Conservation (phyloP, 2,329 filamentous ascomycete species). For the Fusarium nematophilum region DNA sequence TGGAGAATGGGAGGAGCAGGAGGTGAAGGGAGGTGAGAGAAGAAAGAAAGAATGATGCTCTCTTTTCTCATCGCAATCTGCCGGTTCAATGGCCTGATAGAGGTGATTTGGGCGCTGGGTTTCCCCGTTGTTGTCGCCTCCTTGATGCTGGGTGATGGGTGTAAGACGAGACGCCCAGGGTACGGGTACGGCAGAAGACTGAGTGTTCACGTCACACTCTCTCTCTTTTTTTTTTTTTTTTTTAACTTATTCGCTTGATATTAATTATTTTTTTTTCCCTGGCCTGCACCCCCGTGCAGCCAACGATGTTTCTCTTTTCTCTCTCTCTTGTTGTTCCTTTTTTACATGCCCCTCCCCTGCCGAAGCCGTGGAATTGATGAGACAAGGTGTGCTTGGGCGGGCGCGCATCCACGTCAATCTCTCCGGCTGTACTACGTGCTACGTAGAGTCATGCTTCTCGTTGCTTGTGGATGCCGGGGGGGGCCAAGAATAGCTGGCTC, state of each 20-base stretch:
- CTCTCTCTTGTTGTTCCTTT: slow-evolving; percentile 9
- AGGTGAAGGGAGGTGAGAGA: slow-evolving; percentile 18
- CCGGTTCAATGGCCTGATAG: no score
- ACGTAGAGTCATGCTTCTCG: slow-evolving; percentile 7
- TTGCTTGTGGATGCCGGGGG: neutral
- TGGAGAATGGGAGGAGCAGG: no score
- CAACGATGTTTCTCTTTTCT: slow-evolving; percentile 24
- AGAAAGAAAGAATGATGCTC: slow-evolving; percentile 14
- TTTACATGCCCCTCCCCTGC: slow-evolving; percentile 25
- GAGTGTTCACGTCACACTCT: slow-evolving; percentile 9
- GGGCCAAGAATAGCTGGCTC: slow-evolving; percentile 25
- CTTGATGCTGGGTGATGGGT: slow-evolving; percentile 1
- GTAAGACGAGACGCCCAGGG: neutral
- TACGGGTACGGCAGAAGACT: slow-evolving; percentile 5
- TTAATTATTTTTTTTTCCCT: neutral
- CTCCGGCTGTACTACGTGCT: slow-evolving; percentile 19
- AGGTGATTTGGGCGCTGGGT: no score
- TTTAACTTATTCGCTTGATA: no score
- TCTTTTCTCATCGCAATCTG: slow-evolving; percentile 22
- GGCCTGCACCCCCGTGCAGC: slow-evolving; percentile 14
- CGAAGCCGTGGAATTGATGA: slow-evolving; percentile 38
- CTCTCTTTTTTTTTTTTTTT: slow-evolving; percentile 1
- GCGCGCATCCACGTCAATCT: slow-evolving; percentile 43
- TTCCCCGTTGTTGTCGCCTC: slow-evolving; percentile 5
- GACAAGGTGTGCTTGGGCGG: slow-evolving; percentile 41